A percentile compares a stretch with the other conserved stretches of the same genome.
Evolutionary conservation across 1,284 basidiomycete genomes (phyloP).

Genomic region (Agroathelia rolfsii): DNA sequence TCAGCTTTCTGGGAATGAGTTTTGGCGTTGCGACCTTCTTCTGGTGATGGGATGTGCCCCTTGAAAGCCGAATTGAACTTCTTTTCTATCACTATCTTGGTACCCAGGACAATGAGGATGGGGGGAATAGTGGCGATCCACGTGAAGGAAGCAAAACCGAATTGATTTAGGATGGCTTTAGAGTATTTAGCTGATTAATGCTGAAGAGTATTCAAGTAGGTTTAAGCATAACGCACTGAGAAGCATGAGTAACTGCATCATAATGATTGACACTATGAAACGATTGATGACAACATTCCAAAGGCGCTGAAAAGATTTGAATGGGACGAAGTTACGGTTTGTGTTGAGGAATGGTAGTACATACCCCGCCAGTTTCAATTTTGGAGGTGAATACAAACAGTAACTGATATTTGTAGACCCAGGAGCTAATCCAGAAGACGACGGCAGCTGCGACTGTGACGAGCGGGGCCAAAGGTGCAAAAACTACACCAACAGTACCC

Average conservation of each 20-base stretch:
- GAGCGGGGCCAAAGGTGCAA: conserved; percentile 85
- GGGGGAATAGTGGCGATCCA: conserved; percentile 74
- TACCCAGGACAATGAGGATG: conserved; percentile 61
- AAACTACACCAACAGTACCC: conserved; percentile 79
- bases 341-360: conserved; percentile 21
- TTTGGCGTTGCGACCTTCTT: conserved; percentile 61
- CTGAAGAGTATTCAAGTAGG: background rate
- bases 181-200: conserved; percentile 9
- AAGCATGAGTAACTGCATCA: conserved; percentile 83
- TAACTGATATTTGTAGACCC: conserved; percentile 86
- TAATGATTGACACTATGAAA: conserved; percentile 58
- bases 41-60: conserved; percentile 67
- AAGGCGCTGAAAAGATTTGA: conserved; percentile 46
- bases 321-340: background rate
- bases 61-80: conserved; percentile 64
- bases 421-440: conserved; percentile 77
- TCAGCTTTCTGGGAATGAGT: conserved; percentile 67
- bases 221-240: conserved; percentile 53
- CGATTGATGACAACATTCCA: conserved; percentile 92
- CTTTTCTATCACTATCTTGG: conserved; percentile 75
- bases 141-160: conserved; percentile 58
- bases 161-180: conserved; percentile 78
- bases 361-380: conserved; percentile 83
- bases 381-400: conserved; percentile 87
- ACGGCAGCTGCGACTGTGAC: conserved; percentile 68